Evolutionary conservation across 2,329 filamentous ascomycete species (phyloP).

Genomic region (Colletotrichum trifolii): DNA sequence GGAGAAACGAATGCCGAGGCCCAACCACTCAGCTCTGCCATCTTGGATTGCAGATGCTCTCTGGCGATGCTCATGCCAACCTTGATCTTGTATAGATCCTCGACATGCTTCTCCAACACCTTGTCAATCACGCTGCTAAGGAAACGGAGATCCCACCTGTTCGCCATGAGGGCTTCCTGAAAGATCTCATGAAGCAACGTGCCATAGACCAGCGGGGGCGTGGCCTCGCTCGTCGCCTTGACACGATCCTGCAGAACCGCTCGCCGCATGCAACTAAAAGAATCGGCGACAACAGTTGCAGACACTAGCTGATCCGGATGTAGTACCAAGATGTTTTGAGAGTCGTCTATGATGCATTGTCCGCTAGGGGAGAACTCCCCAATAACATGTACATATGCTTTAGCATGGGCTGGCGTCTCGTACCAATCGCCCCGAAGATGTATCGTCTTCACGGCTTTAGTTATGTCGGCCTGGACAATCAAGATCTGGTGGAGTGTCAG

Average conservation of each 20-base stretch:
- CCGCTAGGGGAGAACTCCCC: constrained; percentile 77
- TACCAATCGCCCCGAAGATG: constrained; percentile 88
- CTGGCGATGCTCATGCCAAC: constrained; percentile 78
- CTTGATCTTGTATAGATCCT: constrained; percentile 90
- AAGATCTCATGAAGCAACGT: constrained; percentile 96
- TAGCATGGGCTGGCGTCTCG: constrained; percentile 79
- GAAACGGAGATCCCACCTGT: constrained; percentile 80
- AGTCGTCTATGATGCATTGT: constrained; percentile 85
- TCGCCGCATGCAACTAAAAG: constrained; percentile 89
- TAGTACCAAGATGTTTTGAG: constrained; percentile 85
- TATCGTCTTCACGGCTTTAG: constrained; percentile 73
- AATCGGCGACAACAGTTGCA: constrained; percentile 95
- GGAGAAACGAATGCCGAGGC: constrained; percentile 82
- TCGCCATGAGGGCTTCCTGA: constrained; percentile 86
- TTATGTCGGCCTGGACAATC: constrained; percentile 82
- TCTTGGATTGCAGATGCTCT: constrained; percentile 84
- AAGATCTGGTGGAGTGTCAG: constrained; percentile 69
- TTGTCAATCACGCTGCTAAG: constrained; percentile 74
- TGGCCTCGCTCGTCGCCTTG: constrained; percentile 86
- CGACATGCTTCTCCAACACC: constrained; percentile 81
- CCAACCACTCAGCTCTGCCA: constrained; percentile 85
- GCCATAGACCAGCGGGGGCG: constrained; percentile 87
- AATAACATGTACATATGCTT: constrained; percentile 87
- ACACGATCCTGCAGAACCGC: constrained; percentile 95
- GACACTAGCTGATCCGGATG: constrained; percentile 97